Evolutionary conservation across 805 yeast species (phyloP).

Genomic region (Pichia nakasei): DNA sequence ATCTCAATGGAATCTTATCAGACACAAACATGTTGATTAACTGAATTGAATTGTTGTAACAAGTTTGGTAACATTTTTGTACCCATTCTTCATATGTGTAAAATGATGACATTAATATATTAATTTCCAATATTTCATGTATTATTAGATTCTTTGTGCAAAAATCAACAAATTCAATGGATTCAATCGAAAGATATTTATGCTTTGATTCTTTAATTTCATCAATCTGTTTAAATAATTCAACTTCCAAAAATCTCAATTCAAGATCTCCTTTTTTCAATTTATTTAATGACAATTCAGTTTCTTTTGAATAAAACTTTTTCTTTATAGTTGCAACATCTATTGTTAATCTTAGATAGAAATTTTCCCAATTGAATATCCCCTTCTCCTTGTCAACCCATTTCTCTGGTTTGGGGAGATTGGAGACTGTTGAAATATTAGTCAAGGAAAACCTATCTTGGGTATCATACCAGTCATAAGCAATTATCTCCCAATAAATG

Average conservation of each 20-base stretch:
- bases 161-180: constrained; percentile 14
- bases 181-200: constrained; percentile 6
- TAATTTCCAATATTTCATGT: constrained; percentile 23
- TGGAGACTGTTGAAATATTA: constrained; percentile 15
- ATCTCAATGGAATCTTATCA: constrained; percentile 10
- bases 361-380: constrained; percentile 16
- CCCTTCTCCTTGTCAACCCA: constrained; percentile 12
- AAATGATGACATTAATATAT: constrained; percentile 23
- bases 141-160: constrained; percentile 12
- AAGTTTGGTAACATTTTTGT: constrained; percentile 13
- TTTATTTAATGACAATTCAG: constrained; percentile 11
- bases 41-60: constrained; percentile 17
- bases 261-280: constrained; percentile 21
- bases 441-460: constrained; percentile 19
- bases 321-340: constrained; percentile 21
- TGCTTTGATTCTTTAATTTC: constrained; percentile 7
- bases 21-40: constrained; percentile 14
- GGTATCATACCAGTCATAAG: constrained; percentile 28
- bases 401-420: constrained; percentile 18
- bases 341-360: constrained; percentile 17
- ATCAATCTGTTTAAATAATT: constrained; percentile 15
- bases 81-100: constrained; percentile 21
- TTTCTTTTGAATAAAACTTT: constrained; percentile 20
- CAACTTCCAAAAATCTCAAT: constrained; percentile 18
- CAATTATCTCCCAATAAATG: constrained; percentile 25